Base-by-base conservation (phyloP, 345 rosid species). In the Boechera stricta region DNA sequence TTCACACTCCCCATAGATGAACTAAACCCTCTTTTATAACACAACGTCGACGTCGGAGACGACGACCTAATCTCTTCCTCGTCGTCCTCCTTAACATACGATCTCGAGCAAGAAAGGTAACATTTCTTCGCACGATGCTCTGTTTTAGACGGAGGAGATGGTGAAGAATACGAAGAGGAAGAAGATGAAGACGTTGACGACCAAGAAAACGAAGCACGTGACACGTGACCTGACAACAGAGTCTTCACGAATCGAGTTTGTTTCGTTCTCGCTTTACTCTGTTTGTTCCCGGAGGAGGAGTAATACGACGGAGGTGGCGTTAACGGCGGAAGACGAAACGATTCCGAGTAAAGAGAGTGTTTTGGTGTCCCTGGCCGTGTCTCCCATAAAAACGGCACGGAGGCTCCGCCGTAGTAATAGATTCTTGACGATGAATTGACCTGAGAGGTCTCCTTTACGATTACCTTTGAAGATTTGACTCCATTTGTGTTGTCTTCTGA, bases 331-430 rank as follows among this genome's bases (percentile, higher is more conserved):
- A 81, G 90, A 13, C 77, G 76, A 44, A 71, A 31, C 2, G 81
- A 41, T 48, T 78, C 80, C 5, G 71, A 53, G 41, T 55, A 45
- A 38, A 72, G 58, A 28, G 80, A 6, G 60, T 88, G 89, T 59
- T 93, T 93, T 0, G 98, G 96, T n/a, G 96, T 90, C 18, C 98
- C 98, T 1, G 98, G 98, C 13, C 71, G 77, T 24, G 96, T 81
- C 69, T 93, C 98, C 98, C 98, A 93, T 26, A 67, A 1, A 80
- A 93, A 93, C 0, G 97, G 96, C 33, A 93, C 64, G 0, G 92
- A 84, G 5, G 87, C 86, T 31, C 87, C 84, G 6, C 86, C 86
- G 35, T 91, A 91, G 87, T 93, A 88, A 73, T 79, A 79, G 61
- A 86, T 86, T 67, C 91, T 88, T 16, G 83, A 83, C 7, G 98